Percentiles rank a stretch among this genome's conserved stretches.
These are phyloP conservation scores for Trichoderma pleuroti DNA, from an alignment of 2,329 filamentous ascomycete species.

Conservation along the genomic window DNA sequence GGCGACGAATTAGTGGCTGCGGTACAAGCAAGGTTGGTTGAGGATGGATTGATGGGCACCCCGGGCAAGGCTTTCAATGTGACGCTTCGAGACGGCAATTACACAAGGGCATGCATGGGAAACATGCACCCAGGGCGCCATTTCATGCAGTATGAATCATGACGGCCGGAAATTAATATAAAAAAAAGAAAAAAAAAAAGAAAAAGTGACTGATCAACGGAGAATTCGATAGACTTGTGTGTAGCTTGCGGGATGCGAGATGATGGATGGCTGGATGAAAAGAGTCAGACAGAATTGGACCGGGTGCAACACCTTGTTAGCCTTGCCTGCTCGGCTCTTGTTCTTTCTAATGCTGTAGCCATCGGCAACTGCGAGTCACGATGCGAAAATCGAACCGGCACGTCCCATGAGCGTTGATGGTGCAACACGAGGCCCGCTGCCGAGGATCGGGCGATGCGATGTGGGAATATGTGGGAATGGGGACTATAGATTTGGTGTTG, in stretches of 20 bases:
- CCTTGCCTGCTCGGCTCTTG: background rate
- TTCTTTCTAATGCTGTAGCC: no score
- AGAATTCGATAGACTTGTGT: background rate
- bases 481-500: background rate
- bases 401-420: background rate
- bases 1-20: background rate
- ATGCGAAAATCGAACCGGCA: background rate
- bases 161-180: background rate
- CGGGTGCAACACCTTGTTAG: no score
- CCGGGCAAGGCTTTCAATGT: background rate
- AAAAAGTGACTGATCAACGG: background rate
- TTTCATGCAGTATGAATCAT: background rate
- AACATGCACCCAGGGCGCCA: background rate
- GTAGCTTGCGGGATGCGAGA: background rate
- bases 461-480: slow-evolving; percentile 5
- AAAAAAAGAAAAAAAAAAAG: background rate
- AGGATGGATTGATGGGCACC: background rate
- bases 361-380: background rate
- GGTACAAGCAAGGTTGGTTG: background rate
- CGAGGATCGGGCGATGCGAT: background rate
- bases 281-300: background rate
- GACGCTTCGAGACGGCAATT: background rate
- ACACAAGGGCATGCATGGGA: background rate
- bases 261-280: background rate
- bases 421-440: background rate